phyloP scores from a whole-genome alignment of 2,329 filamentous ascomycete genomes.

The Pseudogymnoascus pannorum region DNA sequence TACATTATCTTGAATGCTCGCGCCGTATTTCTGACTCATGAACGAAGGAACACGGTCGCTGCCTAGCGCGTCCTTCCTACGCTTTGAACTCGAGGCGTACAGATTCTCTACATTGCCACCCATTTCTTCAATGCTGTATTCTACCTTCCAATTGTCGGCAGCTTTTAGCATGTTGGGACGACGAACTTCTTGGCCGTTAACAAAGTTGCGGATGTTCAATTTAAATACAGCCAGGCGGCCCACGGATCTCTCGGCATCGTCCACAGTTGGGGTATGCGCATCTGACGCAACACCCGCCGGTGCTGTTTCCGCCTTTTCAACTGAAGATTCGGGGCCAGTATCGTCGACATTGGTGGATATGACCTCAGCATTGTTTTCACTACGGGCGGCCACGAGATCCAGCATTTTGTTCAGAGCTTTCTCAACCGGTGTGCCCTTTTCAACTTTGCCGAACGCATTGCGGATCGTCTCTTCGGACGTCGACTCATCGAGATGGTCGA shows the following conservation, averaged over 20 bases:
- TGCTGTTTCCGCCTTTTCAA: slow-evolving; percentile 3
- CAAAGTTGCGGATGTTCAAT: slow-evolving; percentile 62
- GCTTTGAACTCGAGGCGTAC: slow-evolving; percentile 49
- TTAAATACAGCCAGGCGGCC: neutral
- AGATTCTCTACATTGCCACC: slow-evolving; percentile 33
- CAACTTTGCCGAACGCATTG: neutral
- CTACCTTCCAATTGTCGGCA: slow-evolving; percentile 59
- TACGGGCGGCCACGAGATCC: neutral
- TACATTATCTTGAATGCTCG: slow-evolving; percentile 39
- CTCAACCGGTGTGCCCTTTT: neutral
- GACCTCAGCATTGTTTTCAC: neutral
- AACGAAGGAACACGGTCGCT: slow-evolving; percentile 21
- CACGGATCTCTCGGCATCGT: neutral
- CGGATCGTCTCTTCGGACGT: neutral
- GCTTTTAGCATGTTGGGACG: slow-evolving; percentile 47
- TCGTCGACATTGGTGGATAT: neutral
- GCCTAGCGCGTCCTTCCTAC: slow-evolving; percentile 44
- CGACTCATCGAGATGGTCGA: neutral
- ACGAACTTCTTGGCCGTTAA: slow-evolving; percentile 57
- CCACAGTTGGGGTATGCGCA: neutral
- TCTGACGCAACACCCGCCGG: neutral
- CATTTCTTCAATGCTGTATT: slow-evolving; percentile 69
- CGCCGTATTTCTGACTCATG: slow-evolving; percentile 21
- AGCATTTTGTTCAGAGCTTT: neutral
- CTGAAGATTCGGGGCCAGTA: neutral